Percentiles rank a stretch among this genome's conserved stretches.
phyloP scores from a whole-genome alignment of 2,329 filamentous ascomycete species.

The Acephala macrosclerotiorum region DNA sequence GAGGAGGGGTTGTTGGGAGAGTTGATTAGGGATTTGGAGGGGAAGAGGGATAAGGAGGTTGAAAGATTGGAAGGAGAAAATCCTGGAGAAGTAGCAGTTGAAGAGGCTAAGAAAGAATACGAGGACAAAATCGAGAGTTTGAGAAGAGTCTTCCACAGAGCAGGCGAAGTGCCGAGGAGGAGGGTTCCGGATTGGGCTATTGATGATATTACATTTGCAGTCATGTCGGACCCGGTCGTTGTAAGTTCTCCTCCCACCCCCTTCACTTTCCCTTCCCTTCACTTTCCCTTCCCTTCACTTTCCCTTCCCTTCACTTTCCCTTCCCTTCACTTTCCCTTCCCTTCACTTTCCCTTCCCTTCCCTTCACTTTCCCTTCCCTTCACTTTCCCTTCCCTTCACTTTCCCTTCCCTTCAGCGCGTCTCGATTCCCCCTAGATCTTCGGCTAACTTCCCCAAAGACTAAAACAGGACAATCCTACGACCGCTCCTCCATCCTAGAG shows the following conservation, averaged over 20 bases:
- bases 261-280: too few relatives aligned
- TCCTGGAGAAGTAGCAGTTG: slow-evolving; percentile 44
- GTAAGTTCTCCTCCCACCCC: slow-evolving; percentile 43
- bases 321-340: neutral
- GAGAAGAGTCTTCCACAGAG: slow-evolving; percentile 58
- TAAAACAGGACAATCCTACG: slow-evolving; percentile 89
- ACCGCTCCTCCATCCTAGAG: slow-evolving; percentile 84
- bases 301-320: too few relatives aligned
- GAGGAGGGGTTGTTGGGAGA: slow-evolving; percentile 66
- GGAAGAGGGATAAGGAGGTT: slow-evolving; percentile 53
- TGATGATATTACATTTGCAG: slow-evolving; percentile 77
- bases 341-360: too few relatives aligned
- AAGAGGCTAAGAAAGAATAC: slow-evolving; percentile 50
- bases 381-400: neutral
- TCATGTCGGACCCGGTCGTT: slow-evolving; percentile 73
- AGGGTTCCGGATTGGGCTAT: slow-evolving; percentile 73
- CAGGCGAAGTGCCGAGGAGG: slow-evolving; percentile 56
- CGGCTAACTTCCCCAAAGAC: slow-evolving; percentile 57
- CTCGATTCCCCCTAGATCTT: neutral
- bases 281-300: neutral
- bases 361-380: neutral
- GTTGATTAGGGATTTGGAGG: slow-evolving; percentile 59
- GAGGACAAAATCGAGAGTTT: slow-evolving; percentile 54
- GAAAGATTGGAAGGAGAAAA: slow-evolving; percentile 49
- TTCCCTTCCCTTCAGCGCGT: neutral